These are phyloP conservation scores for Pascua guehoae DNA, from an alignment of 1,284 basidiomycete genomes.

Conservation along the genomic window DNA sequence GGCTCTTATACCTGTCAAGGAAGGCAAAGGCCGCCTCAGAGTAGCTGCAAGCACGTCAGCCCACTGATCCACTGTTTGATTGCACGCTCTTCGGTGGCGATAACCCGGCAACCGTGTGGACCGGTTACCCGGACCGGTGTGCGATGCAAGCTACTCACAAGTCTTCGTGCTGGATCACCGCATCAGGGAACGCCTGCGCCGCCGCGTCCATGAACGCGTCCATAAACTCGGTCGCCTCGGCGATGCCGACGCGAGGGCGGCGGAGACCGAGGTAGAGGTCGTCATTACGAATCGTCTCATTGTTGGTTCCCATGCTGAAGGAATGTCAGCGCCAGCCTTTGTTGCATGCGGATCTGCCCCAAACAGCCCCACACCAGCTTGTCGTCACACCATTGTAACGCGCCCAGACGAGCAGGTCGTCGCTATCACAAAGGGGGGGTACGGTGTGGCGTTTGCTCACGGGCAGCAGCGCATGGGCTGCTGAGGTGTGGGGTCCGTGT, in stretches of 20 bases:
- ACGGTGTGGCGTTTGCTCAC: too few relatives aligned
- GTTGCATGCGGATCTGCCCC: background rate
- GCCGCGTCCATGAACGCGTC: conserved; percentile 90
- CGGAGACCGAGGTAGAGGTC: conserved; percentile 85
- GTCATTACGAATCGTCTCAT: conserved; percentile 72
- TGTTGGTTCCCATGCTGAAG: conserved; percentile 75
- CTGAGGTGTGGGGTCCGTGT: too few relatives aligned
- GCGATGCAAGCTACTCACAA: conserved; percentile 50
- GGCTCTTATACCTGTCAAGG: conserved; percentile 67
- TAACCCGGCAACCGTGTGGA: background rate
- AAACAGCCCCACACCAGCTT: too few relatives aligned
- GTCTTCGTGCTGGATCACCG: conserved; percentile 88
- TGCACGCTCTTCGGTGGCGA: too few relatives aligned
- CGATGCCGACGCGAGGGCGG: conserved; percentile 63
- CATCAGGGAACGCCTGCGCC: conserved; percentile 66
- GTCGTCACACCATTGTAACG: background rate
- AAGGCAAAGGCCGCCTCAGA: conserved; percentile 82
- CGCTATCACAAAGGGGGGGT: too few relatives aligned
- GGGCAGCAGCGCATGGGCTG: too few relatives aligned
- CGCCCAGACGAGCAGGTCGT: too few relatives aligned
- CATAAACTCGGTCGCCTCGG: conserved; percentile 69
- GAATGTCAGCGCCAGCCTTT: too few relatives aligned
- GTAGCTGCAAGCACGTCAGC: conserved; percentile 44
- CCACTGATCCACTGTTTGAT: background rate
- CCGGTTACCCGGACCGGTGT: too few relatives aligned